These are phyloP conservation scores for Paracamarosporium sp. DNA, from an alignment of 2,329 filamentous ascomycete genomes.

Conservation along the genomic window DNA sequence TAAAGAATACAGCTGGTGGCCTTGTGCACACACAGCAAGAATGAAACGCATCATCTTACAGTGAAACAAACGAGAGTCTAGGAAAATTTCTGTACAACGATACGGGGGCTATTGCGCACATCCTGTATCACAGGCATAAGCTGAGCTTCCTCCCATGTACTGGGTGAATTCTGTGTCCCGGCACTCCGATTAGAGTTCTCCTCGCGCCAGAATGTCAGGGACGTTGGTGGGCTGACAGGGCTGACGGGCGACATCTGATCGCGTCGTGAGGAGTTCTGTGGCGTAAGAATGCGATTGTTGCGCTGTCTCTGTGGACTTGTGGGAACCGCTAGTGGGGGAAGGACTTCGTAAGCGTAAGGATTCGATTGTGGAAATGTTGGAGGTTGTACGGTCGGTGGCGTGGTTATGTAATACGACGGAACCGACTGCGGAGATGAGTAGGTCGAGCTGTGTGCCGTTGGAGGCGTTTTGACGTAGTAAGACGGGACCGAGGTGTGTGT, in stretches of 20 bases:
- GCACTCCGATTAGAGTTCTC: constrained; percentile 11
- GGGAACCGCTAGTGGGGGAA: constrained; percentile 5
- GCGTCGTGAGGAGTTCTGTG: constrained; percentile 20
- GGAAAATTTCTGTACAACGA: constrained; percentile 11
- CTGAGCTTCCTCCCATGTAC: constrained; percentile 4
- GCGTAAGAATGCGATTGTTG: constrained; percentile 23
- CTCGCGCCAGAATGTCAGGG: constrained; percentile 22
- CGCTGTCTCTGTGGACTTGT: constrained; percentile 17
- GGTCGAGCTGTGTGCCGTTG: constrained; percentile 6
- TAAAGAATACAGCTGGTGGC: constrained; percentile 6
- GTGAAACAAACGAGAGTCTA: background rate
- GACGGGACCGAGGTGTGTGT: constrained; percentile 11
- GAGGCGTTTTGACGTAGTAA: constrained; percentile 15
- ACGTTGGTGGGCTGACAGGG: constrained; percentile 16
- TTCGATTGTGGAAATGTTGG: background rate
- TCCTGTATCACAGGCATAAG: constrained; percentile 12
- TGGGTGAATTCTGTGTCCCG: background rate
- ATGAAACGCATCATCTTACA: background rate
- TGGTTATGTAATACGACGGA: constrained; percentile 8
- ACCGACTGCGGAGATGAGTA: constrained; percentile 11
- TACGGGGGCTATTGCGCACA: constrained; percentile 16
- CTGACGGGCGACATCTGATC: constrained; percentile 19
- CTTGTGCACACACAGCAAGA: constrained; percentile 4
- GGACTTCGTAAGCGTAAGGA: constrained; percentile 1
- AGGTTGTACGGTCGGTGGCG: constrained; percentile 3